Conservation (phyloP, 2,329 filamentous ascomycete genomes). For the Penicillium sp. region DNA sequence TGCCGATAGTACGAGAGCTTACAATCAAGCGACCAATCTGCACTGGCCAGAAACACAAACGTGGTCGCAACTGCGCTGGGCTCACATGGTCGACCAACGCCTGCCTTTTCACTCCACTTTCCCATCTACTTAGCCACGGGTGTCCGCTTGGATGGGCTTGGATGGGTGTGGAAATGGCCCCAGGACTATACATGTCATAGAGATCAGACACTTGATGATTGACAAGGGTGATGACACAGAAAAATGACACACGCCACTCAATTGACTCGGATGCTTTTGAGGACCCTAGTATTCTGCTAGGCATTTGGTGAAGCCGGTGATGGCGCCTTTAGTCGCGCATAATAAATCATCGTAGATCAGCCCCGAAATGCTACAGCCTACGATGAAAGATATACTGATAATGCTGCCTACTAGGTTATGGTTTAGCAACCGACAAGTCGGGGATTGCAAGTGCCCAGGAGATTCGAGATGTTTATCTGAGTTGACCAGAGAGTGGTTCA, state of each 20-base stretch:
- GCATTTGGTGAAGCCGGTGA: conserved; percentile 53
- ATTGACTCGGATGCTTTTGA: background rate
- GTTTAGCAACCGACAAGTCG: too few species aligned
- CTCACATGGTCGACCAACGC: background rate
- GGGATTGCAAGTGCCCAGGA: too few species aligned
- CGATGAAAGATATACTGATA: conserved; percentile 54
- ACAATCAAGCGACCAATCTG: background rate
- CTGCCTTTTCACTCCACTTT: background rate
- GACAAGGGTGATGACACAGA: background rate
- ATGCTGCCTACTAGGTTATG: too few species aligned
- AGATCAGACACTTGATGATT: too few species aligned
- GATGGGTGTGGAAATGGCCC: background rate
- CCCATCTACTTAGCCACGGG: background rate
- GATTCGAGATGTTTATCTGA: too few species aligned
- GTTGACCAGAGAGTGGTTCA: too few species aligned
- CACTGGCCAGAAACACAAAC: background rate
- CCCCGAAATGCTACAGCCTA: conserved; percentile 58
- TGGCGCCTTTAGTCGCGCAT: conserved; percentile 59
- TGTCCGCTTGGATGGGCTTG: too few species aligned
- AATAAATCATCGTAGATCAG: conserved; percentile 53
- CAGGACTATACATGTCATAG: background rate
- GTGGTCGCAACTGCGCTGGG: background rate
- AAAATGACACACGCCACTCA: background rate
- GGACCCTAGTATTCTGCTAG: background rate
- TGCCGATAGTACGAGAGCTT: background rate